phyloP scores from a whole-genome alignment of 345 rosid genomes.

The Garcia nutans region DNA sequence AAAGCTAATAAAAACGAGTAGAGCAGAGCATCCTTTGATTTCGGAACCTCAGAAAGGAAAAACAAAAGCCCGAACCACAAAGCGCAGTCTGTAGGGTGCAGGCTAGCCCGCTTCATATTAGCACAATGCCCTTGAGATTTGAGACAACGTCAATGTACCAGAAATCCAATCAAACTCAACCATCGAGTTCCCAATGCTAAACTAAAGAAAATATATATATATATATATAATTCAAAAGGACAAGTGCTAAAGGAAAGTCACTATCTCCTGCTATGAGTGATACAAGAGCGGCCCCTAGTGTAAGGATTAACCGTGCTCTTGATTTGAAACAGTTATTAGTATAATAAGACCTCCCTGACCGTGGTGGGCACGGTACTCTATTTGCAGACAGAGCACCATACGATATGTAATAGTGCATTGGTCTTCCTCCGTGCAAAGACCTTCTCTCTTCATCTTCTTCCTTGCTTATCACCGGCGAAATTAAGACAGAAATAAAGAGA shows the following conservation, averaged over 20 bases:
- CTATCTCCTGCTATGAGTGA: conserved; percentile 25
- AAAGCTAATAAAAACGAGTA: no score
- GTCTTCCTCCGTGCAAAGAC: not conserved
- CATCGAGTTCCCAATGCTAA: no score
- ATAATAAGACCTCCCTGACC: conserved; percentile 34
- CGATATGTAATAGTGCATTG: conserved; percentile 23
- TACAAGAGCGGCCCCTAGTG: conserved; percentile 29
- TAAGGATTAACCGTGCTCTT: conserved; percentile 21
- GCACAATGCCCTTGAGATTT: no score
- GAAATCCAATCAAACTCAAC: not conserved
- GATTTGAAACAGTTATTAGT: conserved; percentile 22
- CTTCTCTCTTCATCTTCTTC: conserved; percentile 20
- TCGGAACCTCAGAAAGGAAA: no score
- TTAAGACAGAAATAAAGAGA: no score
- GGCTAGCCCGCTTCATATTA: no score
- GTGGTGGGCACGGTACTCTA: conserved; percentile 29
- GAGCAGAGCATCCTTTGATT: no score
- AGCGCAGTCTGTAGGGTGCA: no score
- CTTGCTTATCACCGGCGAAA: conserved; percentile 6
- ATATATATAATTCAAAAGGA: not conserved
- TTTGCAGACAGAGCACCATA: conserved; percentile 31
- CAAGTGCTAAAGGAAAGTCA: no score
- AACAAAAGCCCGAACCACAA: no score
- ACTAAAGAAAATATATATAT: no score
- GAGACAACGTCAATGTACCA: not conserved